Evolutionary conservation across 257 asterid species (phyloP), one percentile per base, ranked within the genome.

Genomic region (Rauvolfia tetraphylla): DNA sequence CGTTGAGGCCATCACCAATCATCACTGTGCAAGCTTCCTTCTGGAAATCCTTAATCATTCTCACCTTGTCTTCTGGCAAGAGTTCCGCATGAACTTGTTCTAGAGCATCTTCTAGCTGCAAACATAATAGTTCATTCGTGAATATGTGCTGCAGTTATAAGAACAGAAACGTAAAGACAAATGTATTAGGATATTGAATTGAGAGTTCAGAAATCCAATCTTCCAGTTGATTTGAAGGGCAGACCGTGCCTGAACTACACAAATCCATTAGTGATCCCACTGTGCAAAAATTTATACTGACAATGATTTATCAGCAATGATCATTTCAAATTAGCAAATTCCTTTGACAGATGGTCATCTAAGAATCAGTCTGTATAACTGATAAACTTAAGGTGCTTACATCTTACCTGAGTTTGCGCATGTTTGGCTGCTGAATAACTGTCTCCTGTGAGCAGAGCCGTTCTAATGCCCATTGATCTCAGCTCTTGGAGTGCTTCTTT

Each of bases 381-480:
- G 27, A 8, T 14, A 54, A 7, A 14, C 10, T 62, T 31, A 13
- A n/a, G 22, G 67, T n/a, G n/a, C n/a, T n/a, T n/a, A n/a, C 39
- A 0, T 22, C n/a, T 67, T 84, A 92, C 98, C 90, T 91, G 95
- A 71, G 77, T 79, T 84, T 94, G 97, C 48, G 92, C 90, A 48
- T 81, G 88, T 58, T 79, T 84, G 34, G 98, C 97, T 29, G 98
- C 97, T 38, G 88, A 90, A 14, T 67, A 80, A 23, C 89, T 83
- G 78, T 94, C 98, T 74, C 98, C 98, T 0, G 98, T 94, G 27
- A 94, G 90, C 97, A 94, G 86, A n/a, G 85, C 87, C 6, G 90
- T 87, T 81, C 84, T 92, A 80, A 94, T 89, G 75, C 96, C 95
- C 75, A 87, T 74, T 42, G 85, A 80, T 67, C 87, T 90, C 44